Base-by-base conservation (phyloP, 257 asterid genomes). In the Cordia subcordata region DNA sequence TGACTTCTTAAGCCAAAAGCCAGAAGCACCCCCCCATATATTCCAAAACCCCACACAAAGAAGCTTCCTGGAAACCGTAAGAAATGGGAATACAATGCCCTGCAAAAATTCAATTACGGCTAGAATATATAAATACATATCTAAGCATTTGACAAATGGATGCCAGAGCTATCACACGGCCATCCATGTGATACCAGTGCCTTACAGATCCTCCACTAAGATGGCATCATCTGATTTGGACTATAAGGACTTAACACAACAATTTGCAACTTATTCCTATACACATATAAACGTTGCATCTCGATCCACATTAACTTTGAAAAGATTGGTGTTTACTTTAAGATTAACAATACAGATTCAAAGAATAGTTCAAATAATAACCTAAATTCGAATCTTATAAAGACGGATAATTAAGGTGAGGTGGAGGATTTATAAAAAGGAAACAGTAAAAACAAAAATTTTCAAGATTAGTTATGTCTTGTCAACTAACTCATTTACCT, bases 21-120 rank as follows among this genome's bases (percentile, higher is more conserved):
- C 47, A 53, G 53, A 14, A 13, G 10, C 19, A 53, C 18, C 20
- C 45, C 44, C n/a, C n/a, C n/a, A n/a, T n/a, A 45, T 27, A 15
- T 40, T 32, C 42, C 47, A 20, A n/a, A n/a, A n/a, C n/a, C 49
- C 27, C 19, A 5, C 54, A 17, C 33, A 11, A n/a, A 10, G 57
- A 47, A 64, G 17, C 54, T 64, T 64, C 69, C 49, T 55, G 39
- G 69, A 64, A 64, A 55, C 62, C 55, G 10, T 10, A 15, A 23
- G 14, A 16, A 52, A n/a, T 37, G 23, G 51, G 51, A 50, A 62
- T 57, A 60, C 4, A 57, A 55, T 55, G 38, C 1, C 0, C 5
- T 14, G 4, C 16, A 60, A 27, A 14, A 32, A n/a, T n/a, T 32
- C 15, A 33, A 5, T 5, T 19, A 38, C 62, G 27, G 14, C 6